These are phyloP conservation scores for Maudiozyma humilis DNA, from an alignment of 1,139 yeast species.

Conservation along the genomic window DNA sequence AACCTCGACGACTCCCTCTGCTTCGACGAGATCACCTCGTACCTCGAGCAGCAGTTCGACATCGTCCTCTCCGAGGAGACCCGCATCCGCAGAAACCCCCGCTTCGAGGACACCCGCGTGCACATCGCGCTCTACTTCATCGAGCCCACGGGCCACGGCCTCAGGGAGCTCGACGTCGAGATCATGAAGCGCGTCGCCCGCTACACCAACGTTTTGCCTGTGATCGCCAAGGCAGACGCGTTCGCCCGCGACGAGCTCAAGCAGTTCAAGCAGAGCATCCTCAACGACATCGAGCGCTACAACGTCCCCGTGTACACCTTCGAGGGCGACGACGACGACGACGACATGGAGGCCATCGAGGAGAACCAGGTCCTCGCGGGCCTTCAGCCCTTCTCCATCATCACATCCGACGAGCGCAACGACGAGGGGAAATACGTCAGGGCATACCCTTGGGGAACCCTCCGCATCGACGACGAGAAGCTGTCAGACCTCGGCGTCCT, in stretches of 20 bases:
- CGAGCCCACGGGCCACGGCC: slow-evolving; percentile 71
- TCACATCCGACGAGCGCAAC: slow-evolving; percentile 51
- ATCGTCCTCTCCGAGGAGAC: slow-evolving; percentile 72
- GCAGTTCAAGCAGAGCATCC: slow-evolving; percentile 44
- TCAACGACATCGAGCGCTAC: slow-evolving; percentile 53
- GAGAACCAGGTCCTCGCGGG: slow-evolving; percentile 55
- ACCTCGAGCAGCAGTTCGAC: slow-evolving; percentile 79
- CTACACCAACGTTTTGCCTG: slow-evolving; percentile 65
- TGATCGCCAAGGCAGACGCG: slow-evolving; percentile 62
- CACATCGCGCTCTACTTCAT: slow-evolving; percentile 65
- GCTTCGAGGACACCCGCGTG: slow-evolving; percentile 69
- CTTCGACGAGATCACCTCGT: slow-evolving; percentile 63
- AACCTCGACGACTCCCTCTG: slow-evolving; percentile 57
- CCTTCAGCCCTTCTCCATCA: slow-evolving; percentile 64
- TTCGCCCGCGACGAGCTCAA: slow-evolving; percentile 53
- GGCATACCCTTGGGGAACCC: slow-evolving; percentile 70
- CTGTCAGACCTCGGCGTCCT: slow-evolving; percentile 55
- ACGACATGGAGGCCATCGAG: slow-evolving; percentile 59
- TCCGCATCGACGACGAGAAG: slow-evolving; percentile 44
- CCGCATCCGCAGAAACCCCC: slow-evolving; percentile 67
- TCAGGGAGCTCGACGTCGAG: slow-evolving; percentile 61
- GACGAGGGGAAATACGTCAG: slow-evolving; percentile 54
- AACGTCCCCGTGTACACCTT: slow-evolving; percentile 69
- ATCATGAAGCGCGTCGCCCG: slow-evolving; percentile 61
- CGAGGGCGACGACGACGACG: slow-evolving; percentile 42